Evolutionary conservation across 208 protist genomes (phyloP).

Genomic region (Tritrichomonas foetus): DNA sequence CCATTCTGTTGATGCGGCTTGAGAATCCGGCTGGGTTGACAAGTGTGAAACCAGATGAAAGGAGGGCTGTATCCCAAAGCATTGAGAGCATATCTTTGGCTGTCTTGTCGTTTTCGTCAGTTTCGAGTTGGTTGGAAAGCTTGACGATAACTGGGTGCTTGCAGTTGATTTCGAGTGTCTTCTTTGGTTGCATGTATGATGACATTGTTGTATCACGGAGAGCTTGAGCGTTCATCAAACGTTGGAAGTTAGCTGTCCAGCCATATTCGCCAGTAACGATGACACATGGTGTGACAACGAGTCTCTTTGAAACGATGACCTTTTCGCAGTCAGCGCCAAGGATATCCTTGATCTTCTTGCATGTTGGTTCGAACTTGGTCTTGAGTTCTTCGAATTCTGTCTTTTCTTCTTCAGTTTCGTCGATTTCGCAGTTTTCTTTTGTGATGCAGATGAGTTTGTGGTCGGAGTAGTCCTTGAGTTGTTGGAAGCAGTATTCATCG

Average conservation of each 20-base stretch:
- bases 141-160: conserved; percentile 85
- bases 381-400: conserved; percentile 85
- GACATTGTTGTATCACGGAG: conserved; percentile 87
- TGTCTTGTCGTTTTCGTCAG: conserved; percentile 82
- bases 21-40: conserved; percentile 86
- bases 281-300: conserved; percentile 87
- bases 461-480: conserved; percentile 91
- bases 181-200: conserved; percentile 93
- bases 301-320: conserved; percentile 82
- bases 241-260: conserved; percentile 97
- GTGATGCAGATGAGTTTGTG: conserved; percentile 97
- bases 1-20: conserved; percentile 91
- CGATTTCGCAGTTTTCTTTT: conserved; percentile 94
- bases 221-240: conserved; percentile 99
- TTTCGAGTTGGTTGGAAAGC: conserved; percentile 78
- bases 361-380: conserved; percentile 77
- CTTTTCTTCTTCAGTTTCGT: conserved; percentile 89
- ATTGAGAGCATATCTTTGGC: conserved; percentile 94
- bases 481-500: conserved; percentile 93
- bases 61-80: conserved; percentile 92
- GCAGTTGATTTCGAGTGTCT: conserved; percentile 97
- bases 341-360: conserved; percentile 94
- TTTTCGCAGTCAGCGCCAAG: conserved; percentile 98
- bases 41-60: conserved; percentile 92
- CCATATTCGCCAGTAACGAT: conserved; percentile 96